These are phyloP conservation scores for Isoetes taiwanensis DNA, from an alignment of 75 land plant species.

Conservation along the genomic window DNA sequence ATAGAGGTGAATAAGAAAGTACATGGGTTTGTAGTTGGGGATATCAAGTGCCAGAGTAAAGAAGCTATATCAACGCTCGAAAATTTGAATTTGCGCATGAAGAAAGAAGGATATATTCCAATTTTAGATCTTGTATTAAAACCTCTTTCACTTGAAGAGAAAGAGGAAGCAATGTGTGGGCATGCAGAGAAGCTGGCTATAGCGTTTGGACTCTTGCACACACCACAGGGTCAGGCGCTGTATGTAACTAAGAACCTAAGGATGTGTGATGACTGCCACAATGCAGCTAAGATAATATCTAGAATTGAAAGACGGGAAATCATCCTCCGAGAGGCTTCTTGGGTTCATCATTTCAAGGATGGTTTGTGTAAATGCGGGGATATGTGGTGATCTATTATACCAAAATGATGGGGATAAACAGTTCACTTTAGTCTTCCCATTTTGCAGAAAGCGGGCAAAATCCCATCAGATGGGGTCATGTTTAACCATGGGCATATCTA, in stretches of 20 bases:
- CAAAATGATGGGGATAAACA: no score
- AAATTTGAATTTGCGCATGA: conserved; percentile 27
- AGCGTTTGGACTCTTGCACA: conserved; percentile 33
- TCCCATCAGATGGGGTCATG: no score
- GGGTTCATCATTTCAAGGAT: conserved; percentile 48
- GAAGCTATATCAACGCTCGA: conserved; percentile 31
- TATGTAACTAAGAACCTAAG: conserved; percentile 43
- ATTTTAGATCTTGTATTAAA: conserved; percentile 27
- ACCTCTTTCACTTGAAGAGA: conserved; percentile 42
- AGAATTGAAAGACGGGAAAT: conserved; percentile 42
- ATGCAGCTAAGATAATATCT: conserved; percentile 39
- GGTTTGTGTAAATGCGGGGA: conserved; percentile 51
- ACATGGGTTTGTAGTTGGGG: conserved; percentile 24
- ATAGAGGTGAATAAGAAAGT: not conserved
- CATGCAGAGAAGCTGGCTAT: conserved; percentile 56
- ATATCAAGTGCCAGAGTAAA: conserved; percentile 27
- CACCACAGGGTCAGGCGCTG: conserved; percentile 25
- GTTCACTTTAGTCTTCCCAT: no score
- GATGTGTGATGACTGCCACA: conserved; percentile 47
- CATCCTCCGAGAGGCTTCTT: conserved; percentile 36
- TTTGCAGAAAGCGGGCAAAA: no score
- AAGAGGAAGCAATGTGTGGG: conserved; percentile 33
- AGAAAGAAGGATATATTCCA: conserved; percentile 35
- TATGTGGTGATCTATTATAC: no score
- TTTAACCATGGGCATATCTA: no score